Conservation (phyloP, 2,329 filamentous ascomycete species). For the Nigrospora oryzae region DNA sequence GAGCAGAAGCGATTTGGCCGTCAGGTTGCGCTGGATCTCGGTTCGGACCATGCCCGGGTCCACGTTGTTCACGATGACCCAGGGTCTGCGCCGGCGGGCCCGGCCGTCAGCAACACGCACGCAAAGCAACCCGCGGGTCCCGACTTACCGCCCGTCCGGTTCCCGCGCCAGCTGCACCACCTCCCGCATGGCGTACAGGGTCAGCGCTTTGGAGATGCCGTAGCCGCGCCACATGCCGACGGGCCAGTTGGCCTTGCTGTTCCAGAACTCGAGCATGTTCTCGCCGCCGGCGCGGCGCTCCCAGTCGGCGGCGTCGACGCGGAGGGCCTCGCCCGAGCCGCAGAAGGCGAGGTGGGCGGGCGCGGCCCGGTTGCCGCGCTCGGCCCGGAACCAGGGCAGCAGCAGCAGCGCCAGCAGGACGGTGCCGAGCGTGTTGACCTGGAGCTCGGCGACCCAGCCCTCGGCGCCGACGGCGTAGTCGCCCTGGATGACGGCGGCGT, state of each 20-base stretch:
- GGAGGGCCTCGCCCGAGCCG: not conserved
- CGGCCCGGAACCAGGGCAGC: not conserved
- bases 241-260: not conserved
- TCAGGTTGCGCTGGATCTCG: not conserved
- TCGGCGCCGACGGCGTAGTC: not conserved
- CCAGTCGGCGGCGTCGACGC: not conserved
- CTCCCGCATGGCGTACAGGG: not conserved
- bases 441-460: not conserved
- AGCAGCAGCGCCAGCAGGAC: not conserved
- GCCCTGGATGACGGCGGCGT: not conserved
- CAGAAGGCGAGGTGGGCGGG: not conserved
- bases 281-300: not conserved
- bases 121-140: too few relatives aligned
- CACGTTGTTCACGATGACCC: not conserved
- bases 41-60: not conserved
- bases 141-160: not conserved
- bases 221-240: not conserved
- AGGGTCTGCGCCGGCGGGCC: not conserved
- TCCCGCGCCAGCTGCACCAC: not conserved
- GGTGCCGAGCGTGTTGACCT: slow-evolving; percentile 1
- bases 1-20: not conserved
- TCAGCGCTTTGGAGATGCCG: not conserved
- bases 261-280: not conserved
- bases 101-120: not conserved
- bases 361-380: not conserved